phyloP scores from a whole-genome alignment of 225 moss, liverwort and hornwort genomes.

The Marchantia polymorpha region DNA sequence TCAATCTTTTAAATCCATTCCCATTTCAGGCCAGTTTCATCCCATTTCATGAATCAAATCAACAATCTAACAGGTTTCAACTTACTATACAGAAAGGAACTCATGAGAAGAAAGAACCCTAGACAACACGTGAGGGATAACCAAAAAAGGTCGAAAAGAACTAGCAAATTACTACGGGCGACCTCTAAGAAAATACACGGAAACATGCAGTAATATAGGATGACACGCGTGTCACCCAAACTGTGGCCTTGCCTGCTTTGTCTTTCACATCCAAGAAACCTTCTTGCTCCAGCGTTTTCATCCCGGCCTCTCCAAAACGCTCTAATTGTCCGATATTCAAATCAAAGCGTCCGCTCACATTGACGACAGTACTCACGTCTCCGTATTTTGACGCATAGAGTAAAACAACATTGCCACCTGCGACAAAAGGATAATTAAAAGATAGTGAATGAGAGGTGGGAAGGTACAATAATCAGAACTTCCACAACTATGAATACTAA shows the following conservation, averaged over 20 bases:
- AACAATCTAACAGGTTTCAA: background rate
- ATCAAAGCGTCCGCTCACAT: conserved; percentile 82
- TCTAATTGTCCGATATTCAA: conserved; percentile 51
- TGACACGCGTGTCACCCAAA: background rate
- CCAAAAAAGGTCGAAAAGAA: too few species aligned
- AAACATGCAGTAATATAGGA: background rate
- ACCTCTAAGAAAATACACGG: background rate
- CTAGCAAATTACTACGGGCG: background rate
- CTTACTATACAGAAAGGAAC: too few species aligned
- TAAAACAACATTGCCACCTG: conserved; percentile 80
- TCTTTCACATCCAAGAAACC: conserved; percentile 79
- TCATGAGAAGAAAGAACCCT: too few species aligned
- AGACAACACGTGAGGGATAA: too few species aligned
- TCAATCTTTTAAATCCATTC: background rate
- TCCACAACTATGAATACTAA: too few species aligned
- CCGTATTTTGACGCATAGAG: conserved; percentile 91
- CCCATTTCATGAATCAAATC: background rate
- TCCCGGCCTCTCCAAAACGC: conserved; percentile 62
- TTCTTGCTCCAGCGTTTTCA: conserved; percentile 65
- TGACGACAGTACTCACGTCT: conserved; percentile 75
- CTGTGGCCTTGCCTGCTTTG: conserved; percentile 41
- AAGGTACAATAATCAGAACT: too few species aligned
- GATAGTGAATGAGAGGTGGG: too few species aligned
- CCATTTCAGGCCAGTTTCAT: background rate
- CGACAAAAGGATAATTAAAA: background rate